Evolutionary conservation across 352 stramenopile genomes (phyloP).

Genomic region (Phytophthora crassamura): DNA sequence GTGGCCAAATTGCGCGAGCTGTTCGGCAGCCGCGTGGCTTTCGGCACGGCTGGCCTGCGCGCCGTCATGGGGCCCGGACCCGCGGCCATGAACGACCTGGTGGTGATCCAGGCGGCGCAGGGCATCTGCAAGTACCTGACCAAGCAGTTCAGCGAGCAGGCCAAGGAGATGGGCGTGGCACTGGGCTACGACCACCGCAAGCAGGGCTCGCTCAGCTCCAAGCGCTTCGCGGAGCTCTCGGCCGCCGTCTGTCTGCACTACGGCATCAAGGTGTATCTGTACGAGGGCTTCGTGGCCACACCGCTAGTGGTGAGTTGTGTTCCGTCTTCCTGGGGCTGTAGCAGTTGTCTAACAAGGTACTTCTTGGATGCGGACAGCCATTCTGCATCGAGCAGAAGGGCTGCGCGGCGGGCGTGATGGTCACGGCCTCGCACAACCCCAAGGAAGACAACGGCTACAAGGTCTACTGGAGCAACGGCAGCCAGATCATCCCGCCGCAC

Average conservation of each 20-base stretch:
- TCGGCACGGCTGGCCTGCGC: constrained; percentile 92
- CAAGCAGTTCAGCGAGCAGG: constrained; percentile 71
- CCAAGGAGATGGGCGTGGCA: constrained; percentile 82
- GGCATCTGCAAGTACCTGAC: constrained; percentile 90
- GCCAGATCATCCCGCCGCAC: constrained; percentile 97
- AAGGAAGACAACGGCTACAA: constrained; percentile 99
- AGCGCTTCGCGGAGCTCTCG: constrained; percentile 88
- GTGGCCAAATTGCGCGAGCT: constrained; percentile 59
- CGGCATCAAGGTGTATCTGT: constrained; percentile 92
- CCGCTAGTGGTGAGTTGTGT: constrained; percentile 86
- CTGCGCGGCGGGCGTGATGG: constrained; percentile 91
- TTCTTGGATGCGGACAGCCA: constrained; percentile 31
- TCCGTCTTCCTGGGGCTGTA: background rate
- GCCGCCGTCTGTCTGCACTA: constrained; percentile 80
- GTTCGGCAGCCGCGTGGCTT: constrained; percentile 88
- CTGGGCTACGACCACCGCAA: constrained; percentile 93
- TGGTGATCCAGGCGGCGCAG: constrained; percentile 92
- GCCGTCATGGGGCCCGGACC: constrained; percentile 90
- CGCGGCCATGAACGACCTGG: constrained; percentile 93
- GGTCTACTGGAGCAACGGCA: constrained; percentile 95
- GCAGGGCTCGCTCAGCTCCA: constrained; percentile 81
- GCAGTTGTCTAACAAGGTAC: background rate
- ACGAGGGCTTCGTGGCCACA: constrained; percentile 94
- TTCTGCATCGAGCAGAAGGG: constrained; percentile 84
- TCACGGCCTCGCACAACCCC: constrained; percentile 98